Base-by-base conservation (phyloP, 768 basidiomycete genomes). In the Suillus cothurnatus region DNA sequence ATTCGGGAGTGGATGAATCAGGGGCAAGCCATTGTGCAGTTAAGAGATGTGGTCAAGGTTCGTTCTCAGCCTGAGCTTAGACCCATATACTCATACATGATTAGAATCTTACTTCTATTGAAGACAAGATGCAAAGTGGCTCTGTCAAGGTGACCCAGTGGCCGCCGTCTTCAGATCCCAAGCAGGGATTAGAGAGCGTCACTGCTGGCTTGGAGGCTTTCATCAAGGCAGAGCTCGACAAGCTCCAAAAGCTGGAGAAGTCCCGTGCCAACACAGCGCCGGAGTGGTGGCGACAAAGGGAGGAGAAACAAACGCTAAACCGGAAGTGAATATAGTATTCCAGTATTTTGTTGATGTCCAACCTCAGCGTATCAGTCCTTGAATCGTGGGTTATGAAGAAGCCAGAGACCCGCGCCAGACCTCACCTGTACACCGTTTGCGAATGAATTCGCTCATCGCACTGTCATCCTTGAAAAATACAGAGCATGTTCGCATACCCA, bases 1-100 rank as follows among this genome's bases (percentile, higher is more conserved):
- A 73, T 81, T 57, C 69, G 73, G 28, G 69, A 67, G 17, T 86
- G 81, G 76, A 71, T 86, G 64, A 64, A 71, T 0, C 68, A 80
- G 59, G 75, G 78, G n/a, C 66, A 71, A 12, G 69, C 68, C 32
- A 61, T 75, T 8, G 66, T 74, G 6, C 64, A 69, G 56, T 60
- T 78, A 23, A 77, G 74, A 65, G 62, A 74, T 3, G 62, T 71
- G 59, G 57, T 76, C 43, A 75, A 73, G 64, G 77, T 78, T 41
- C 64, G 57, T 17, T 12, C 7, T 55, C 9, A 14, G 14, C 58
- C 53, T 57, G 34, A 50, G 19, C 32, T 47, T 17, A 36, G 17
- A 43, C 17, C 19, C 58, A 14, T 43, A 39, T 57, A 4, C 41
- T 6, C 1, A 26, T 41, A 6, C 38, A 21, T 59, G 32, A 3